Percentiles rank a stretch among this genome's conserved stretches.
Evolutionary conservation across 129 eudicot genomes (phyloP).

Genomic region (Artemisia tridentata): DNA sequence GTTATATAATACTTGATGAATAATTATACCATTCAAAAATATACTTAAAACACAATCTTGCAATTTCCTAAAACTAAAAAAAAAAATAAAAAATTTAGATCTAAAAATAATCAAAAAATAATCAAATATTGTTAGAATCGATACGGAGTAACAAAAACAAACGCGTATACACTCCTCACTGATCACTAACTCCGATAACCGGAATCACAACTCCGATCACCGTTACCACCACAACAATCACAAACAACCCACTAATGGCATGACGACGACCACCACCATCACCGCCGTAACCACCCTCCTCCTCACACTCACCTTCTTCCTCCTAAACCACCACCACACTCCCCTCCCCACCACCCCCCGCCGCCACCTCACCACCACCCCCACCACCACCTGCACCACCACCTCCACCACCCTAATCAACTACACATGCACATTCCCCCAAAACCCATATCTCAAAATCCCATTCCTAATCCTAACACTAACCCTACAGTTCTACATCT

Average conservation of each 20-base stretch:
- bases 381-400: slow-evolving; percentile 37
- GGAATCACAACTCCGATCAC: slow-evolving; percentile 24
- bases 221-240: background rate
- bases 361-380: slow-evolving; percentile 49
- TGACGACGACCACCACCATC: slow-evolving; percentile 32
- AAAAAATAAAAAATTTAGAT: no score
- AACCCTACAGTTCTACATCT: slow-evolving; percentile 63
- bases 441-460: slow-evolving; percentile 49
- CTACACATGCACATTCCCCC: slow-evolving; percentile 53
- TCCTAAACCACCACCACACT: slow-evolving; percentile 28
- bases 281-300: slow-evolving; percentile 36
- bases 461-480: slow-evolving; percentile 55
- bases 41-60: no score
- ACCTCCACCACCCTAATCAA: slow-evolving; percentile 44
- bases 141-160: no score
- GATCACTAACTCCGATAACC: no score
- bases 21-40: no score
- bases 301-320: slow-evolving; percentile 42
- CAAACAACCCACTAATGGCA: slow-evolving; percentile 28
- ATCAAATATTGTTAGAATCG: no score
- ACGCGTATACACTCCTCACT: background rate
- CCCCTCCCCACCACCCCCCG: slow-evolving; percentile 40
- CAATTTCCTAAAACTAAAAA: no score
- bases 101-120: no score
- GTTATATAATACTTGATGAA: no score